Base-by-base conservation (phyloP, 2,329 filamentous ascomycete genomes). In the Paecilomyces fulvus region DNA sequence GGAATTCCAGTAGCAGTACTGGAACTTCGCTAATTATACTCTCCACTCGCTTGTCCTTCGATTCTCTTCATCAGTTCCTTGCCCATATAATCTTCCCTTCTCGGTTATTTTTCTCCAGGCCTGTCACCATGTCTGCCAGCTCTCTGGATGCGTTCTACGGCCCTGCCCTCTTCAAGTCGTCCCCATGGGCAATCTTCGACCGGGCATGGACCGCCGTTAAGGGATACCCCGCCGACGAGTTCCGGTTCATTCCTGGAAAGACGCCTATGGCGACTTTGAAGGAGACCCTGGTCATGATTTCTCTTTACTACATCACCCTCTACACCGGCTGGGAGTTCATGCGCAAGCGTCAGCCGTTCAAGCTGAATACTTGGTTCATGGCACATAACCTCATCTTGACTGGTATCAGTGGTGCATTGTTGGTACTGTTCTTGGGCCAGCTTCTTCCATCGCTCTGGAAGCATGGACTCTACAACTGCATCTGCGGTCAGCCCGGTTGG, bases 361-460 rank as follows among this genome's bases (percentile, higher is more conserved):
- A 92, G 81, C 81, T 96, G 70, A 91, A 88, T 77, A 79, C 80
- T 17, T 77, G 92, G 54, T 95, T 95, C 81, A 86, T 95, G 75
- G 80, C 95, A 70, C 91, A 96, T 83, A 96, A 96, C 81, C 86
- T 95, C 67, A 86, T 89, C 77, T 79, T 96, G 67, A 96, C 91
- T 30, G 78, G 82, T 62, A 89, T 95, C 76, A 92, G 88, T 71
- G 86, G 76, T 54, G 77, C 83, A 53, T 82, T 96, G 51, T 76
- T 96, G 65, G 85, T 80, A 54, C 83, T 96, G 65, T 95, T 92
- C 72, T 76, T 89, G 64, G 90, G 96, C 80, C 88, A 95, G 77
- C 77, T 96, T 59, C 78, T 95, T 54, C 88, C 90, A 51, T 92
- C 86, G n/a, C 73, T 96, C 55, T 84, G 82, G 64, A 84, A 87